Percentiles rank a stretch among this genome's conserved stretches.
phyloP scores from a whole-genome alignment of 2,329 filamentous ascomycete genomes.

The Diatrype stigma region DNA sequence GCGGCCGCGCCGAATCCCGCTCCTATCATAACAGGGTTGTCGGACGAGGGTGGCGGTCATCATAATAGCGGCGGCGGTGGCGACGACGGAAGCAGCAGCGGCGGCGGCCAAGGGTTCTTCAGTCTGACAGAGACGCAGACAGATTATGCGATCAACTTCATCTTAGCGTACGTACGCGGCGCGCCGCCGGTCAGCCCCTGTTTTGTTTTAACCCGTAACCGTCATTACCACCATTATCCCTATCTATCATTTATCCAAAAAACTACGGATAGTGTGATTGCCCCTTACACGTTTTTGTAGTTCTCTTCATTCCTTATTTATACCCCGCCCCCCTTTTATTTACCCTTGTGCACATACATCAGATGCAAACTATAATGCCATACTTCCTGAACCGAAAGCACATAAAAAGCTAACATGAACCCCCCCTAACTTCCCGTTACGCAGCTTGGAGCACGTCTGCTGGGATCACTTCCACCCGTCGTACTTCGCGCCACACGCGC shows the following conservation, averaged over 20 bases:
- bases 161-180: slow-evolving; percentile 47
- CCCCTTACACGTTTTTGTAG: too few species aligned
- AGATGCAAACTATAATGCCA: too few species aligned
- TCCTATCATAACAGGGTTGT: not conserved
- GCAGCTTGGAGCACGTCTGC: slow-evolving; percentile 49
- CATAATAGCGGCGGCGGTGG: not conserved
- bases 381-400: not conserved
- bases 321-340: too few species aligned
- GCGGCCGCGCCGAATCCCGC: too few species aligned
- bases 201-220: not conserved
- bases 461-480: slow-evolving; percentile 44
- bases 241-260: too few species aligned
- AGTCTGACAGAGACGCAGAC: slow-evolving; percentile 36
- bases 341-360: too few species aligned
- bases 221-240: not conserved
- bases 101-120: slow-evolving; percentile 3
- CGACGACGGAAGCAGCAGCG: slow-evolving; percentile 2
- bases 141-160: slow-evolving; percentile 48
- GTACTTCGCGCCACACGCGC: slow-evolving; percentile 32
- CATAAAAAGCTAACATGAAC: not conserved
- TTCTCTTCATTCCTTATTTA: too few species aligned
- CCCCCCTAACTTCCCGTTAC: not conserved
- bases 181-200: too few species aligned
- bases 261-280: too few species aligned
- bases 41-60: not conserved